phyloP scores from a whole-genome alignment of 176 grass and related monocot genomes.

The Triticum monococcum region DNA sequence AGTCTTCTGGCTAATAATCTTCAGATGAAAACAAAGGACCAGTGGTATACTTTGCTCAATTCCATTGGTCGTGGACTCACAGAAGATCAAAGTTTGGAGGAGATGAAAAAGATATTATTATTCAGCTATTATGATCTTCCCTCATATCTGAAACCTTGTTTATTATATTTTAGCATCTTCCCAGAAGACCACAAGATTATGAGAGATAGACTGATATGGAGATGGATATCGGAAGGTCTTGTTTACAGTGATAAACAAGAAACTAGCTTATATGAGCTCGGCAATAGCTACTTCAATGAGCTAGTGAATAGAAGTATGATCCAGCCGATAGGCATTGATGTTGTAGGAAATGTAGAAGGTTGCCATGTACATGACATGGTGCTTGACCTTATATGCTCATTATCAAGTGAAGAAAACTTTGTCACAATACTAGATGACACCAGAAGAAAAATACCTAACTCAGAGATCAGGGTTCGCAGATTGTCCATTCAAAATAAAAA shows the following conservation, averaged over 20 bases:
- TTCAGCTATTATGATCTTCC: background rate
- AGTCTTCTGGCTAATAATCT: background rate
- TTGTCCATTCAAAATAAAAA: background rate
- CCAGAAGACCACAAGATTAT: accelerated
- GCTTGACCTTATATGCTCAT: background rate
- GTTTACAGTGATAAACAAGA: background rate
- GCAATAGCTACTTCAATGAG: background rate
- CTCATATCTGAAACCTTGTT: background rate
- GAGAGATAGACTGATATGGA: background rate
- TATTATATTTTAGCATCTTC: background rate
- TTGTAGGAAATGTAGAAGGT: accelerated
- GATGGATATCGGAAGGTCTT: background rate
- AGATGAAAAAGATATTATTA: background rate
- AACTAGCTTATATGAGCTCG: background rate
- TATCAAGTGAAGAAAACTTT: background rate
- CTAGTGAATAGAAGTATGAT: background rate
- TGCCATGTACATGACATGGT: background rate
- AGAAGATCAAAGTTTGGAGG: background rate
- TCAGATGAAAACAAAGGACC: background rate
- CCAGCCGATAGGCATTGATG: background rate
- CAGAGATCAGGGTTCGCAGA: background rate
- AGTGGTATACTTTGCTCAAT: background rate
- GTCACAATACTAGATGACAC: background rate
- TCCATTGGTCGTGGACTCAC: background rate
- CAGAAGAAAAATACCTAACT: background rate